A percentile compares a stretch with the other conserved stretches of the same genome.
Conservation (phyloP, 306 rosid genomes). For the Glycine soja region DNA sequence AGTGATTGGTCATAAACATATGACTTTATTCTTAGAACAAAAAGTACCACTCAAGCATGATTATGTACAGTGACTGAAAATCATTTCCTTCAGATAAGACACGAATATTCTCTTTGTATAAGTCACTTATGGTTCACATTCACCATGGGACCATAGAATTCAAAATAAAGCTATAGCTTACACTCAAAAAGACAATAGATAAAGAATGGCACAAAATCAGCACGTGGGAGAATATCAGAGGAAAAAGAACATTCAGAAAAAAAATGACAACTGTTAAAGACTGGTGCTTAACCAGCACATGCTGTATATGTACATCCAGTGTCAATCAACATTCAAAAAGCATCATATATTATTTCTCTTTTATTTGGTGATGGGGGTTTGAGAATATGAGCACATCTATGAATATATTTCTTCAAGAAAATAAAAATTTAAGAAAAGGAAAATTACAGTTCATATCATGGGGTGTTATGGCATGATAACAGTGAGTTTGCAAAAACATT, state of each 20-base stretch:
- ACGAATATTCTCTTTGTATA: constrained; percentile 16
- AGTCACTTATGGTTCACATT: constrained; percentile 32
- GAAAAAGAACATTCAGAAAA: constrained; percentile 17
- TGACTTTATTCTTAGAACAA: constrained; percentile 9
- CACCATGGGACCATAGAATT: constrained; percentile 41
- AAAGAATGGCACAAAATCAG: constrained; percentile 39
- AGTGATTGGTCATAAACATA: constrained; percentile 13
- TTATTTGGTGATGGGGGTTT: background rate
- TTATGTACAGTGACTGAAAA: constrained; percentile 7
- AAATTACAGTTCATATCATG: constrained; percentile 3
- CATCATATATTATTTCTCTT: background rate
- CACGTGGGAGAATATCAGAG: constrained; percentile 37
- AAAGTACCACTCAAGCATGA: constrained; percentile 3
- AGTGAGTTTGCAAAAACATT: background rate
- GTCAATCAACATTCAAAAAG: constrained; percentile 14
- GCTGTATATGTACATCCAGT: background rate
- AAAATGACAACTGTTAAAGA: constrained; percentile 13
- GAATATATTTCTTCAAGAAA: background rate
- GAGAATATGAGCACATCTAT: constrained; percentile 6
- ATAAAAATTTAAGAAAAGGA: background rate
- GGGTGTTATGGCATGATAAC: background rate
- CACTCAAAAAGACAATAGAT: constrained; percentile 38
- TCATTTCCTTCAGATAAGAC: constrained; percentile 24
- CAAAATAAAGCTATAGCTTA: constrained; percentile 26
- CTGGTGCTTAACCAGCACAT: constrained; percentile 11